A percentile compares a stretch with the other conserved stretches of the same genome.
phyloP scores from a whole-genome alignment of 768 basidiomycete species.

The Sarcomyxa edulis region DNA sequence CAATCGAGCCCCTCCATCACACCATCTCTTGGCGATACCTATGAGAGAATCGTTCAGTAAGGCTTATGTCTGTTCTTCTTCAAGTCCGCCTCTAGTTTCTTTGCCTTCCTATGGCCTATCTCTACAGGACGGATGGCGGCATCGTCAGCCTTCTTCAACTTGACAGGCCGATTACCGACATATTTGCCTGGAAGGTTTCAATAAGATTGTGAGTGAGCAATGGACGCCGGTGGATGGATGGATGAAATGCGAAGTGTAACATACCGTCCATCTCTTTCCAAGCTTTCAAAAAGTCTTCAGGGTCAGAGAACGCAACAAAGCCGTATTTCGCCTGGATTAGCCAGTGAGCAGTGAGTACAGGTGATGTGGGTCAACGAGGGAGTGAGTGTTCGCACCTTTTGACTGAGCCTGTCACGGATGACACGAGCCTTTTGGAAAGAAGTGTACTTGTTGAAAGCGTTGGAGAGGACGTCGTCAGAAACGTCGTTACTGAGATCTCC shows the following conservation, averaged over 20 bases:
- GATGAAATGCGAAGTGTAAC: conserved; percentile 23
- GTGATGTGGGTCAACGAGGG: not conserved
- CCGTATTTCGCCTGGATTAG: conserved; percentile 97
- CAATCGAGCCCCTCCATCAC: too few species aligned
- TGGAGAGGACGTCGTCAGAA: conserved; percentile 88
- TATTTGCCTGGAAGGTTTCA: conserved; percentile 67
- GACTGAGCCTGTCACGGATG: conserved; percentile 88
- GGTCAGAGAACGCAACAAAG: conserved; percentile 96
- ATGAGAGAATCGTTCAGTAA: conserved; percentile 59
- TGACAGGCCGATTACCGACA: conserved; percentile 96
- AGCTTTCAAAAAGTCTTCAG: conserved; percentile 95
- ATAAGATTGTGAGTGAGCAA: conserved; percentile 5
- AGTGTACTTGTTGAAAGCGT: conserved; percentile 89
- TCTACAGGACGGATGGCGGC: conserved; percentile 85
- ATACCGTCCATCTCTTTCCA: conserved; percentile 99
- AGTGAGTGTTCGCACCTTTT: conserved; percentile 56
- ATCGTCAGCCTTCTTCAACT: conserved; percentile 90
- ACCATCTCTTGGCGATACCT: too few species aligned
- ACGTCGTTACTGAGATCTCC: conserved; percentile 98
- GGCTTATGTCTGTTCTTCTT: conserved; percentile 89
- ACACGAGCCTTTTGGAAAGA: conserved; percentile 95
- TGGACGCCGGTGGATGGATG: too few species aligned
- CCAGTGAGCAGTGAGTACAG: conserved; percentile 7
- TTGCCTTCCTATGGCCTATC: conserved; percentile 91
- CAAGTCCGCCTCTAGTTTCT: conserved; percentile 81